Base-by-base conservation (phyloP, 257 asterid genomes). In the Paraleonurus japonicus region DNA sequence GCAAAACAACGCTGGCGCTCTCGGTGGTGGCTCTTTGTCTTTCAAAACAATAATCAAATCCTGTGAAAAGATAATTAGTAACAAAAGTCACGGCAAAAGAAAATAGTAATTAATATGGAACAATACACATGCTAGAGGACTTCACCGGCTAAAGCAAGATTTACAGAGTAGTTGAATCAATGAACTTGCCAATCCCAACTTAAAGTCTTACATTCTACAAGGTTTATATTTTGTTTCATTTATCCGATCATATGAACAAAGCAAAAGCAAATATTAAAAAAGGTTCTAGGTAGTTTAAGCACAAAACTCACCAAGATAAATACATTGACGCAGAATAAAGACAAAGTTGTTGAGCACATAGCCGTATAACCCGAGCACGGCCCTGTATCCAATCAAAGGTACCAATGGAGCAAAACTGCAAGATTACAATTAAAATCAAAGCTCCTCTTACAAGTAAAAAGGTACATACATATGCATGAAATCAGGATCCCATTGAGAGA, bases 1-100 rank as follows among this genome's bases (percentile, higher is more conserved):
- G 95, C 96, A 94, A 83, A 94, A 91, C 88, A 91, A 80, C 45
- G 88, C 61, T 30, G 98, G 81, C 67, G 99, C 95, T 77, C 96
- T 86, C 78, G 89, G 64, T 50, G 99, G 91, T 76, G 82, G 72
- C 76, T 88, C 93, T 39, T 81, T 61, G 71, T 91, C 89, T 76
- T 89, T 81, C 87, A 94, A 76, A 74, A 89, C 81, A 68, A 71
- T 70, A 50, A 80, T 24, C 98, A 91, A 72, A 94, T 88, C 87
- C 99, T 94, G 96, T 20, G 24, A 67, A 69, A 67, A 71, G 65
- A 9, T 67, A 16, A 72, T 66, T 1, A 10, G 50, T 35, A 70
- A 61, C 19, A 30, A 23, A 22, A 22, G 58, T 63, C 61, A 61
- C 11, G 3, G 70, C 0, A n/a, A 30, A 39, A 65, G 65, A n/a